These are phyloP conservation scores for Candida golubevii DNA, from an alignment of 805 yeast genomes.

Conservation along the genomic window DNA sequence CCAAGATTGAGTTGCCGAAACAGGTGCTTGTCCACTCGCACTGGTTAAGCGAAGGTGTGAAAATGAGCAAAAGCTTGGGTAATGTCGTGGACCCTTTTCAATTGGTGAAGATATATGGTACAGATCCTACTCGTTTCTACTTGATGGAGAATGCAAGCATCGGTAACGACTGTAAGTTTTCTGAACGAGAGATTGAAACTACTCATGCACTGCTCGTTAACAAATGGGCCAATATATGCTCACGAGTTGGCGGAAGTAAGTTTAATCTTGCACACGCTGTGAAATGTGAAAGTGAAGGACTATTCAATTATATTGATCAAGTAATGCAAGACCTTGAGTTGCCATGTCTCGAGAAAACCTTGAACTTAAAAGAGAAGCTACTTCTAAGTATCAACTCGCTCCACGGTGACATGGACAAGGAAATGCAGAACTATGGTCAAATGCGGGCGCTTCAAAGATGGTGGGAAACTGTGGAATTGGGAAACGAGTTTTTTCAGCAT, in stretches of 20 bases:
- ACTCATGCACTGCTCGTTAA: conserved; percentile 67
- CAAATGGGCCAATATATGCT: conserved; percentile 75
- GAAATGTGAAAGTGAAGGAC: conserved; percentile 18
- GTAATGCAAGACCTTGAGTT: conserved; percentile 12
- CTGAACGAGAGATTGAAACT: conserved; percentile 48
- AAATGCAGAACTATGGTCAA: conserved; percentile 46
- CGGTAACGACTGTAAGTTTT: conserved; percentile 75
- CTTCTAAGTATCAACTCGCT: conserved; percentile 9
- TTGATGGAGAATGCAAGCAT: conserved; percentile 72
- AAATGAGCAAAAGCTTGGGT: conserved; percentile 91
- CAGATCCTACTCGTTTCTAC: conserved; percentile 72
- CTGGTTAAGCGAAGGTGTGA: conserved; percentile 85
- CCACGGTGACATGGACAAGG: conserved; percentile 33
- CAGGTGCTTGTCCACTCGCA: conserved; percentile 88
- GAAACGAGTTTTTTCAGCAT: conserved; percentile 64
- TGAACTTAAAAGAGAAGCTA: conserved; percentile 15
- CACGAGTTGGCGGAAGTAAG: conserved; percentile 67
- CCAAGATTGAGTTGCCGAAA: conserved; percentile 63
- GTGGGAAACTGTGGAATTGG: conserved; percentile 55
- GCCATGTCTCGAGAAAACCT: conserved; percentile 6
- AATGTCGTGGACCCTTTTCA: conserved; percentile 89
- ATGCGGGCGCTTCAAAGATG: conserved; percentile 53
- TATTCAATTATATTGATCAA: conserved; percentile 22
- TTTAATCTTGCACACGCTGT: conserved; percentile 54
- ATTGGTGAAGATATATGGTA: conserved; percentile 59